Base-by-base conservation (phyloP, 1,139 yeast species). In the Yamadazyma atmosphaerica region DNA sequence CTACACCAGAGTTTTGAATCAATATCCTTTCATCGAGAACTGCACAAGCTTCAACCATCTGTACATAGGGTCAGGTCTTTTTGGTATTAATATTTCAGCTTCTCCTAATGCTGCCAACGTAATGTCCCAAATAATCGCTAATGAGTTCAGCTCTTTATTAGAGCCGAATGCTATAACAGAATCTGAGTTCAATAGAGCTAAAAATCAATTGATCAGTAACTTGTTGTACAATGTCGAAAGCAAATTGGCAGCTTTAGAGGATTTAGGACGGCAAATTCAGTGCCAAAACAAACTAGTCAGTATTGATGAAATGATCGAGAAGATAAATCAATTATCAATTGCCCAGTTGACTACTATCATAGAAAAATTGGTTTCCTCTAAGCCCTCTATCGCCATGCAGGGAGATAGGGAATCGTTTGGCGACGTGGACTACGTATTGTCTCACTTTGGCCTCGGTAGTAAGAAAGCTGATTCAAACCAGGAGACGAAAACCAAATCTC, bases 241-340 rank as follows among this genome's bases (percentile, higher is more conserved):
- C 49, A 88, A 86, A 58, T 76, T 92, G 71, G 95, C 95, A 13
- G 90, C 86, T 52, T 70, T 92, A 38, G 98, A 92, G 61, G 98
- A 92, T 56, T 73, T 90, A 62, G 98, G 98, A 10, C 80, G 98
- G 60, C 98, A 92, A 62, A 80, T 92, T 22, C 95, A 87, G 62
- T 80, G 88, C 39, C 89, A 86, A 55, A 89, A 88, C 32, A 76
- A 76, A 50, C 76, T 86, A 50, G 77, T 92, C n/a, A 80, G 87
- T 11, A 84, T 89, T 7, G 70, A 74, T 30, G 96, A 89, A 53
- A 89, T 92, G 96, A 83, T 92, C 41, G 68, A 65, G 9, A 82
- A 82, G 53, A 89, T 92, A 44, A 88, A 84, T 44, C 58, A 61
- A 7, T 72, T 92, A 45, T 75, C 86, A 0, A 74, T 82, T 3